Percentiles rank a stretch among this genome's conserved stretches.
Conservation (phyloP, 2,329 filamentous ascomycete genomes). For the Arachnomyces sp. region DNA sequence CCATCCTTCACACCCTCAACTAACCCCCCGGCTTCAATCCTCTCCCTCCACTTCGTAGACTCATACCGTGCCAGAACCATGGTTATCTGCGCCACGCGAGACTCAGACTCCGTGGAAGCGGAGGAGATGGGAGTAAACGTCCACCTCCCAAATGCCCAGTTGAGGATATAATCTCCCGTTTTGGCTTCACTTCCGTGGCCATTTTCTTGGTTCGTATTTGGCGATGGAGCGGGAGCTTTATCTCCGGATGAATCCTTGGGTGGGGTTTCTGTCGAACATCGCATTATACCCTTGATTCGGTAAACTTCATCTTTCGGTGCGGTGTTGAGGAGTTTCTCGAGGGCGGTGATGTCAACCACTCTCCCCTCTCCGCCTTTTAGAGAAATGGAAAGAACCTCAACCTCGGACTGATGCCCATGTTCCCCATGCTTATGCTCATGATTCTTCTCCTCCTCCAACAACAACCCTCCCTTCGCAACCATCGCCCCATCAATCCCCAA, state of each 20-base stretch:
- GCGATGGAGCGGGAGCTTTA: slow-evolving; percentile 26
- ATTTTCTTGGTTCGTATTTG: slow-evolving; percentile 7
- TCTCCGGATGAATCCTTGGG: slow-evolving; percentile 43
- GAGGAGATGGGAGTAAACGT: slow-evolving; percentile 62
- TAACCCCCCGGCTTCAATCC: slow-evolving; percentile 34
- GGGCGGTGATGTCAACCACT: slow-evolving; percentile 50
- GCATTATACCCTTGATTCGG: slow-evolving; percentile 73
- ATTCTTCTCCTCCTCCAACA: slow-evolving; percentile 13
- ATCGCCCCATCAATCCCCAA: slow-evolving; percentile 84
- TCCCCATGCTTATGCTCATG: slow-evolving; percentile 31
- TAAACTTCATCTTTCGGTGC: slow-evolving; percentile 93
- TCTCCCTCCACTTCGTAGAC: slow-evolving; percentile 43
- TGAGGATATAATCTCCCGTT: slow-evolving; percentile 69
- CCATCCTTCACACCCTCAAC: slow-evolving; percentile 20
- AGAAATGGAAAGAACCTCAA: slow-evolving; percentile 82
- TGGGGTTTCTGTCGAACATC: slow-evolving; percentile 32
- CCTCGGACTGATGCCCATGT: slow-evolving; percentile 70
- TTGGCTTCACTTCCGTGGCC: slow-evolving; percentile 14
- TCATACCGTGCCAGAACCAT: slow-evolving; percentile 42
- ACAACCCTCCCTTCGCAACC: slow-evolving; percentile 32
- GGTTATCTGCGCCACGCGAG: slow-evolving; percentile 35
- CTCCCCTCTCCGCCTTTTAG: slow-evolving; percentile 41
- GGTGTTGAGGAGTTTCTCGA: slow-evolving; percentile 59
- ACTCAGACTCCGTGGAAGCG: slow-evolving; percentile 24
- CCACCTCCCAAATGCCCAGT: slow-evolving; percentile 98